Evolutionary conservation across 495 filamentous ascomycete species (phyloP).

Genomic region (Rostrohypoxylon terebratum): DNA sequence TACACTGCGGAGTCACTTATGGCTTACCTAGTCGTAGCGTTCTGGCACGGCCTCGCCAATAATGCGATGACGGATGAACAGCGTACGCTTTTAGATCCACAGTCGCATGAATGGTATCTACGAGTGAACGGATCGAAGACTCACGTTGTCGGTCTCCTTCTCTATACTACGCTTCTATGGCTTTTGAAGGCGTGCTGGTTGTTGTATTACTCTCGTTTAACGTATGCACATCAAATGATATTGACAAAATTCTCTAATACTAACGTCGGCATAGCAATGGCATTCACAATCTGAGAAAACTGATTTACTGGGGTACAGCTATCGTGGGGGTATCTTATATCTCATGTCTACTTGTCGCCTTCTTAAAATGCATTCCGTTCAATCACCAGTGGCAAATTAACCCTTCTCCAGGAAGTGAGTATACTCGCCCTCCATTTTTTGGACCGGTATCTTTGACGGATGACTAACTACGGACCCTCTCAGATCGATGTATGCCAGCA

Average conservation of each 20-base stretch:
- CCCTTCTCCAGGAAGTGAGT: constrained; percentile 67
- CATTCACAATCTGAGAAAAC: constrained; percentile 56
- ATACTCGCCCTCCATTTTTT: too few species aligned
- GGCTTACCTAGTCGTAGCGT: constrained; percentile 48
- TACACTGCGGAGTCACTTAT: constrained; percentile 55
- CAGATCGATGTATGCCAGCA: constrained; percentile 44
- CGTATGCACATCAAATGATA: constrained; percentile 50
- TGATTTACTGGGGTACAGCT: constrained; percentile 61
- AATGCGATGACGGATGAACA: constrained; percentile 66
- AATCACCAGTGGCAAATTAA: constrained; percentile 69
- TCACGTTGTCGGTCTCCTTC: constrained; percentile 66
- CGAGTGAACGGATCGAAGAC: constrained; percentile 69
- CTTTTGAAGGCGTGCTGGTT: constrained; percentile 68
- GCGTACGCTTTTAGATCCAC: constrained; percentile 54
- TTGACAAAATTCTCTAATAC: neutral
- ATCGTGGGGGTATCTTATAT: constrained; percentile 63
- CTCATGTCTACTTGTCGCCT: constrained; percentile 58
- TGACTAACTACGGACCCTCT: constrained; percentile 1
- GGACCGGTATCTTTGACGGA: neutral
- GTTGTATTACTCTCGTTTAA: constrained; percentile 68
- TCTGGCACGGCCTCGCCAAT: constrained; percentile 58
- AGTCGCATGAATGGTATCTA: constrained; percentile 57
- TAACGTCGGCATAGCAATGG: constrained; percentile 49
- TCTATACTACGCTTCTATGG: constrained; percentile 69
- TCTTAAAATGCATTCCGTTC: constrained; percentile 59